Evolutionary conservation across 345 rosid genomes (phyloP), one percentile per base, ranked within the genome.

Genomic region (Jatropha curcas): DNA sequence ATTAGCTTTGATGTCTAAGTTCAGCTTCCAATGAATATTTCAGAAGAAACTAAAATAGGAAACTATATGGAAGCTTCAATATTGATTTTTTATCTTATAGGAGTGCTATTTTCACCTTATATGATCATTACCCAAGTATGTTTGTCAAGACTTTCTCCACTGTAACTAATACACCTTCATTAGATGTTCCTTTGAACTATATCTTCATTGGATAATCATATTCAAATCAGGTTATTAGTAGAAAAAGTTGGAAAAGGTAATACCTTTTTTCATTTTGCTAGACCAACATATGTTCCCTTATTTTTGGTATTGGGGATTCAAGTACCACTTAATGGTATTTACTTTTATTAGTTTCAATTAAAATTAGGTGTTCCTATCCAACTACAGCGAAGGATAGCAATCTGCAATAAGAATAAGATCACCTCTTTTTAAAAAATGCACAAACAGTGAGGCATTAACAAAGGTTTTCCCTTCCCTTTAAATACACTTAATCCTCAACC

Each of bases 401-500:
- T 41, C 45, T 41, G 45, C 45, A 41, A 41, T 41, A 2, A 41
- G 45, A 13, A 41, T n/a, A n/a, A n/a, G n/a, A n/a, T n/a, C n/a
- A n/a, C n/a, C n/a, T n/a, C n/a, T n/a, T 8, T 35, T 5, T 35
- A 5, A 35, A 35, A 35, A 35, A 35, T 35, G 39, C 39, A 41
- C 12, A 41, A 41, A 41, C 45, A 41, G 45, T 41, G 11, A 41
- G 45, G 45, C 45, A 41, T 13, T 41, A 41, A 41, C n/a, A 41
- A 41, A 41, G 11, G 12, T 17, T 14, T 53, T 1, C 48, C 53
- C 81, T 73, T 80, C 65, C 71, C 82, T 80, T 80, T 41, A 50
- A 76, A 67, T 62, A 58, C 30, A 82, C 83, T 80, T 79, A 4
- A 46, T 33, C 45, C 55, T 53, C 73, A 46, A 43, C 71, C 71